A percentile compares a stretch with the other conserved stretches of the same genome.
phyloP scores from a whole-genome alignment of 1,284 basidiomycete species.

The Austropuccinia psidii region DNA sequence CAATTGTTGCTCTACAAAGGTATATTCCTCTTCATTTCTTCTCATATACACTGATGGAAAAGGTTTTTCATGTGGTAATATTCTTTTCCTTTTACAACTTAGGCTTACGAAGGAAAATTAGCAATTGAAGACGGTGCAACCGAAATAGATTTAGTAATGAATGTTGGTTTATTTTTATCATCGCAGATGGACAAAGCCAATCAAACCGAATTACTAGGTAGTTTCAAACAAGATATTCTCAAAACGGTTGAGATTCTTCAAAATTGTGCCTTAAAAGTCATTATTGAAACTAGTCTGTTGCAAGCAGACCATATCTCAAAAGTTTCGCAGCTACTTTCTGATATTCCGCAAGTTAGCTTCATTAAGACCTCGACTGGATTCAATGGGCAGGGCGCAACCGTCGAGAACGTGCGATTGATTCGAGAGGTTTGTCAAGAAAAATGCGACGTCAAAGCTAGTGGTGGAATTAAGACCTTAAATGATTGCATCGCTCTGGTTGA shows the following conservation, averaged over 20 bases:
- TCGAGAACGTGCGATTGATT: not conserved
- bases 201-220: not conserved
- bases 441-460: not conserved
- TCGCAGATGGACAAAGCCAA: not conserved
- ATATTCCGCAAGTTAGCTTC: not conserved
- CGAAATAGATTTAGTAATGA: conserved; percentile 14
- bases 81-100: not conserved
- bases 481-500: not conserved
- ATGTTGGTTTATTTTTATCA: not conserved
- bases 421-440: too few species aligned
- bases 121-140: not conserved
- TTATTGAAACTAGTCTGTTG: conserved; percentile 9
- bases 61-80: too few species aligned
- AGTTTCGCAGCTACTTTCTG: not conserved
- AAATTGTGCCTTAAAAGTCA: not conserved
- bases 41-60: too few species aligned
- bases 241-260: not conserved
- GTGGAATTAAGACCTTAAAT: not conserved
- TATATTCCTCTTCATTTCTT: not conserved
- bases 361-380: conserved; percentile 13
- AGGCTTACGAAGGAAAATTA: not conserved
- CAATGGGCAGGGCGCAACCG: not conserved
- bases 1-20: not conserved
- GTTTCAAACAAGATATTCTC: not conserved
- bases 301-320: not conserved